Evolutionary conservation across 2,329 filamentous ascomycete genomes (phyloP), one percentile per base, ranked within the genome.

Genomic region (Sporothrix dimorphospora): DNA sequence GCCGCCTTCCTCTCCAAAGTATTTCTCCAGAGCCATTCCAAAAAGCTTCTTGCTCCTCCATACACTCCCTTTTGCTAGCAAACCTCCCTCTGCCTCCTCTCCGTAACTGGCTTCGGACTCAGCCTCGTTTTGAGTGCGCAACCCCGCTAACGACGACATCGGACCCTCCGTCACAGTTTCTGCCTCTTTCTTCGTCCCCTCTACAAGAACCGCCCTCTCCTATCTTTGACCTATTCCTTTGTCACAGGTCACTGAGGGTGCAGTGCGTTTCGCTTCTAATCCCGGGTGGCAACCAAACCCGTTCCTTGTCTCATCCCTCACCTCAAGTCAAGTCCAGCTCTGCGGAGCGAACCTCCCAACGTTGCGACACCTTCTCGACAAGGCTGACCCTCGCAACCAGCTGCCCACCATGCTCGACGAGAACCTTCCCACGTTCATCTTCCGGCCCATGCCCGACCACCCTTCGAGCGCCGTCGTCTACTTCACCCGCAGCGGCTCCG

Each of bases 341-440:
- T 19, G 59, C 38, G 38, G 59, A 45, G 21, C n/a, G 11, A 42
- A 19, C 59, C 19, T 42, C n/a, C n/a, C n/a, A 14, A 1, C 12
- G 3, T 34, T 30, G 9, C 14, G 5, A 34, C 6, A 16, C 16
- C 19, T 12, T n/a, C 4, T 57, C 53, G 53, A 34, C 27, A 24
- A 57, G 27, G 27, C 53, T 34, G 7, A 24, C 16, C 24, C 53
- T 42, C 34, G n/a, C 24, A 61, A 1, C 27, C 19, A n/a, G 2
- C 24, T 14, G n/a, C 42, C 45, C 51, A 40, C 40, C 72, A 97
- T 97, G 94, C 88, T 97, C 78, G 94, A 97, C 89, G 93, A 97
- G 81, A 97, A 94, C 81, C 89, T 98, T n/a, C 94, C 94, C 71
- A 94, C 87, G 59, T 90, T 89, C 78, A 86, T 83, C 76, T 86